Conservation (phyloP, 306 rosid species). For the Vigna nakashimae region DNA sequence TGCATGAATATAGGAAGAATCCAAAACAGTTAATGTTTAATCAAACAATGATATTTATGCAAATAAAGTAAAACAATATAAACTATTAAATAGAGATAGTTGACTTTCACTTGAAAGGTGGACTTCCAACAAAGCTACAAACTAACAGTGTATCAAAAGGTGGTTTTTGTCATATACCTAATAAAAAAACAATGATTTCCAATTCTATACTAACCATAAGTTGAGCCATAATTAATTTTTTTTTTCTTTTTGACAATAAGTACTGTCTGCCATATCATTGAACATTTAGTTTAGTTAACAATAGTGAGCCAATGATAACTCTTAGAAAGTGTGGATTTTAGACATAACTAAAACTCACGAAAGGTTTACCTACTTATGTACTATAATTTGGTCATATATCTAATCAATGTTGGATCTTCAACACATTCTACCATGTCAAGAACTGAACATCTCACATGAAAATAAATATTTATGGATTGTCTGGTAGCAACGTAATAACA, state of each 20-base stretch:
- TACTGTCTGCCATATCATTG: not conserved
- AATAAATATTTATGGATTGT: too few species aligned
- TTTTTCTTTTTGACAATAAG: not conserved
- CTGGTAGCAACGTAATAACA: too few species aligned
- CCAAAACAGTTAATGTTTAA: constrained; percentile 11
- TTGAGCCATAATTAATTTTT: not conserved
- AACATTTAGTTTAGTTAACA: not conserved
- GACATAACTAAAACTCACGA: too few species aligned
- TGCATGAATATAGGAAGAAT: constrained; percentile 48
- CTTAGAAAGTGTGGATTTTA: not conserved
- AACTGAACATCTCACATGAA: too few species aligned
- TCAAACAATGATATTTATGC: constrained; percentile 16
- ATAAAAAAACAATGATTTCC: not conserved
- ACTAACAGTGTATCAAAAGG: constrained; percentile 17
- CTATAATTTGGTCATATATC: too few species aligned
- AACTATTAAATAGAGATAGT: constrained; percentile 1
- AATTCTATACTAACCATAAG: constrained; percentile 12
- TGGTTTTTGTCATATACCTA: constrained; percentile 8
- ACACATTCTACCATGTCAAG: too few species aligned
- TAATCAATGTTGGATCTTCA: too few species aligned
- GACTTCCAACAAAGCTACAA: constrained; percentile 11
- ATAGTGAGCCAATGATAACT: not conserved
- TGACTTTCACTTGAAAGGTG: not conserved
- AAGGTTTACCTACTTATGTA: too few species aligned
- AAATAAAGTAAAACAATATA: constrained; percentile 25